Base-by-base conservation (phyloP, 23 red algal species). In the Pyropia haitanensis region DNA sequence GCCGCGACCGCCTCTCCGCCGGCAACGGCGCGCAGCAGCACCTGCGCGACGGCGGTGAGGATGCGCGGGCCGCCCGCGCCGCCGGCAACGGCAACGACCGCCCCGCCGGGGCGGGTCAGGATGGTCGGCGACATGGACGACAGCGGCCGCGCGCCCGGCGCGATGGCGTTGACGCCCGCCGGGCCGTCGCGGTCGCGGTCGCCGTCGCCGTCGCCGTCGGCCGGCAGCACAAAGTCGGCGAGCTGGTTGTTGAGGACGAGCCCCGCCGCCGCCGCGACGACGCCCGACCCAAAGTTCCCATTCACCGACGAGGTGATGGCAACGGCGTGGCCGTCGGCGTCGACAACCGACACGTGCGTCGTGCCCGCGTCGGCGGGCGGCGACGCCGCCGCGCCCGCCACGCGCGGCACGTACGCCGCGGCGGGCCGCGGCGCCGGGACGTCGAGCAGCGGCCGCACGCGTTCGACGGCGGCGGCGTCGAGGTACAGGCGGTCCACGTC, bases 41-140 rank as follows among this genome's bases (percentile, higher is more conserved):
- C 87, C 63, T 96, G 92, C 21, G 87, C 54, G 29, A 77, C 71
- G 16, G 84, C 67, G 17, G 71, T 73, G 12, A 89, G 79, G 33
- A 83, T 84, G 24, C 80, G 70, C 0, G 92, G 84, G 14, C 92
- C 92, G n/a, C 92, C 92, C 49, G 68, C 67, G 20, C 68, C 92
- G 27, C 92, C 92, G 58, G 87, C 46, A 27, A 96, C 78, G 53
- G 90, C 58, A 49, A 69, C 74, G 3, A 81, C 68, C 44, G 29
- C 60, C 18, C 73, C 74, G 10, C 81, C 75, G 4, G 39, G 4
- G 25, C 65, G 53, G 18, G 90, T 63, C n/a, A 96, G 53, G 18
- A 96, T 90, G 14, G 81, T 85, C 25, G 92, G 92, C 49, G 69
- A 90, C 92, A 96, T 89, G 21, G 84, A 90, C 24, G 92, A 90